phyloP scores from a whole-genome alignment of 177 flowering plant species.

The Tripterygium wilfordii region DNA sequence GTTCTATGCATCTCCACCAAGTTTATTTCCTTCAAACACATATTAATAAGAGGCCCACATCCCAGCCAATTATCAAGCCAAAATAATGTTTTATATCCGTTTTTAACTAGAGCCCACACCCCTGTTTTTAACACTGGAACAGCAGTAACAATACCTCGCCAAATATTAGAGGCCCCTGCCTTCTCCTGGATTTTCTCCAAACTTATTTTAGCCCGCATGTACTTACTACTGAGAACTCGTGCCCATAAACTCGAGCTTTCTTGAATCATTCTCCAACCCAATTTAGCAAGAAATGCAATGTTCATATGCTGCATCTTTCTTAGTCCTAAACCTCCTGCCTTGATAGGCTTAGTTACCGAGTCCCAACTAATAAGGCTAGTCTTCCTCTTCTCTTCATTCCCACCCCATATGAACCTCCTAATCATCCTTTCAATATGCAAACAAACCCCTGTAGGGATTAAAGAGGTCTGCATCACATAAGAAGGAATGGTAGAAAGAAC shows the following conservation, averaged over 20 bases:
- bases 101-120: too few relatives aligned
- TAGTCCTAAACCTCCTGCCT: neutral
- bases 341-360: neutral
- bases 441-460: neutral
- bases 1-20: too few relatives aligned
- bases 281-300: neutral
- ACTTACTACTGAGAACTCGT: neutral
- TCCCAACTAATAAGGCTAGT: neutral
- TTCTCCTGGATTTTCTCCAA: neutral
- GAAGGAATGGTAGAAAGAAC: neutral
- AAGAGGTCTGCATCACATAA: neutral
- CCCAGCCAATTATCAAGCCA: too few relatives aligned
- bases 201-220: neutral
- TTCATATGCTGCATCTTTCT: neutral
- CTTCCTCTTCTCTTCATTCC: neutral
- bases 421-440: neutral
- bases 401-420: neutral
- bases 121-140: too few relatives aligned
- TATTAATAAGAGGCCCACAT: too few relatives aligned
- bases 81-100: too few relatives aligned
- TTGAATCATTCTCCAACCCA: neutral
- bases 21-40: too few relatives aligned
- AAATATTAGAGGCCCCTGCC: neutral
- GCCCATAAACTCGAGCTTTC: neutral
- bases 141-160: neutral